These are phyloP conservation scores for Lentithecium fluviatile DNA, from an alignment of 495 filamentous ascomycete genomes.

Conservation along the genomic window DNA sequence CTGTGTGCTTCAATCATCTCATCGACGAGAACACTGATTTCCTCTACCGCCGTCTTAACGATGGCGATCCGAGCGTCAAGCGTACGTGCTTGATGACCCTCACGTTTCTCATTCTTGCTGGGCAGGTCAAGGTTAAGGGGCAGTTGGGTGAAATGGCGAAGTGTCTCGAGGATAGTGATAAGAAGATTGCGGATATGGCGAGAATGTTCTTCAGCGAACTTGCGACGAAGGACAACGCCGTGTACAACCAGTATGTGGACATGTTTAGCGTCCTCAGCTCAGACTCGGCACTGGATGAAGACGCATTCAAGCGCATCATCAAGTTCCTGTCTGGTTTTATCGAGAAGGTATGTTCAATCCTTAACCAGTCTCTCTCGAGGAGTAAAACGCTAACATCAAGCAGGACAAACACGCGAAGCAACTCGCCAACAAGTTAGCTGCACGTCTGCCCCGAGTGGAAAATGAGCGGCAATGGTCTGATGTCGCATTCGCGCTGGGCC, in stretches of 20 bases:
- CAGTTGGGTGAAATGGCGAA: constrained; percentile 99
- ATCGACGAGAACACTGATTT: constrained; percentile 99
- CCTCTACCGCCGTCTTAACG: constrained; percentile 87
- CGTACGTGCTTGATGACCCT: constrained; percentile 97
- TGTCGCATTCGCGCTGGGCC: constrained; percentile 82
- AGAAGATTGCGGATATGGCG: constrained; percentile 86
- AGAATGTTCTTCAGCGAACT: constrained; percentile 99
- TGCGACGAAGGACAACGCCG: constrained; percentile 95
- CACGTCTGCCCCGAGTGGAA: constrained; percentile 80
- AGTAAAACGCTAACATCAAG: constrained; percentile 3
- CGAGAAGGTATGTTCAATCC: constrained; percentile 72
- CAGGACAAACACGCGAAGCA: constrained; percentile 98
- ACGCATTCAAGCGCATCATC: constrained; percentile 76
- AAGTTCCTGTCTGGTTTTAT: constrained; percentile 94
- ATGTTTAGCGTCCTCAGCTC: constrained; percentile 94
- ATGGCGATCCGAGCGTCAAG: constrained; percentile 86
- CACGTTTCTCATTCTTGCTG: constrained; percentile 94
- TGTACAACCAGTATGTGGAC: constrained; percentile 99
- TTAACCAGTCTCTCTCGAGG: no score
- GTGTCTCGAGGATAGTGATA: constrained; percentile 92
- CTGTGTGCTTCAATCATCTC: constrained; percentile 98
- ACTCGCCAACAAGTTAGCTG: constrained; percentile 88
- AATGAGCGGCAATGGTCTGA: constrained; percentile 96
- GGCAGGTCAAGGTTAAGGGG: constrained; percentile 99
- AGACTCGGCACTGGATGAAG: constrained; percentile 77